A percentile compares a stretch with the other conserved stretches of the same genome.
Conservation (phyloP, 352 stramenopile species). For the Thalassiosira mediterranea region DNA sequence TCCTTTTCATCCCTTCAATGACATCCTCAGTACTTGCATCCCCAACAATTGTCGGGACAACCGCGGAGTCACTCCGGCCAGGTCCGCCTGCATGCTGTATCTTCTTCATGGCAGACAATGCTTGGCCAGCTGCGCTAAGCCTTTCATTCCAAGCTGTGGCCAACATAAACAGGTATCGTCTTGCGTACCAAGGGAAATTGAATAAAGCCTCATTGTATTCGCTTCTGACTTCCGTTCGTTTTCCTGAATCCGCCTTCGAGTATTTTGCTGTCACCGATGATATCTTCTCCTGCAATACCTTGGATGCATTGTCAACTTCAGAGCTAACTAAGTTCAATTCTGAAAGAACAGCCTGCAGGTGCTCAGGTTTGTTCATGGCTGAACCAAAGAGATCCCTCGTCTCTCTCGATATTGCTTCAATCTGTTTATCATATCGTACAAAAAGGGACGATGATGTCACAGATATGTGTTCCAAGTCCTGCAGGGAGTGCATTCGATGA, state of each 20-base stretch:
- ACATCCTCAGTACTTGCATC: slow-evolving; percentile 78
- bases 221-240: slow-evolving; percentile 23
- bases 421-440: slow-evolving; percentile 83
- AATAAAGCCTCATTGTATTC: slow-evolving; percentile 68
- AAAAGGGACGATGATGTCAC: slow-evolving; percentile 75
- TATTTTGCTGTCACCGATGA: slow-evolving; percentile 69
- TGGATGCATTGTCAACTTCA: slow-evolving; percentile 81
- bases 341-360: slow-evolving; percentile 81
- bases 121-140: slow-evolving; percentile 74
- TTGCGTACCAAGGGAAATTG: slow-evolving; percentile 80
- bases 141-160: slow-evolving; percentile 84
- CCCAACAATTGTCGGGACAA: slow-evolving; percentile 54
- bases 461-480: slow-evolving; percentile 75
- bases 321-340: slow-evolving; percentile 81
- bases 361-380: slow-evolving; percentile 73
- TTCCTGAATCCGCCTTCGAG: slow-evolving; percentile 45
- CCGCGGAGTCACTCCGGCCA: slow-evolving; percentile 39
- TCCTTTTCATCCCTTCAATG: slow-evolving; percentile 75
- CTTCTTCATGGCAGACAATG: slow-evolving; percentile 84
- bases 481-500: slow-evolving; percentile 71
- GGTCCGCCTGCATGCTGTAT: slow-evolving; percentile 57
- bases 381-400: slow-evolving; percentile 76
- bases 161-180: slow-evolving; percentile 82
- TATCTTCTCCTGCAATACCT: slow-evolving; percentile 83
- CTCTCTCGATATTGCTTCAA: slow-evolving; percentile 80